Evolutionary conservation across 352 stramenopile genomes (phyloP).

Genomic region (Globisporangium ultimum): DNA sequence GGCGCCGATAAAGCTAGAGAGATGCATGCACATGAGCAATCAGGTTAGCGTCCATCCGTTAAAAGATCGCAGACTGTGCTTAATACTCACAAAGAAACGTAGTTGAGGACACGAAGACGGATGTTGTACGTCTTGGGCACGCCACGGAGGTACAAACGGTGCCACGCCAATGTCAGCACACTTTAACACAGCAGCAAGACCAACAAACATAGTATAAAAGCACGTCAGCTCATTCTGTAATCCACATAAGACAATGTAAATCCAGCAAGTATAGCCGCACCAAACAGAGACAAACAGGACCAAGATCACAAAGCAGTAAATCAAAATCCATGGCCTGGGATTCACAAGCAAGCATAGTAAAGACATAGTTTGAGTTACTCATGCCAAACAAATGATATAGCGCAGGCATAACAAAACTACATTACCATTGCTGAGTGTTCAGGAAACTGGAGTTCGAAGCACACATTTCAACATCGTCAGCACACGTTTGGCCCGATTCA

Average conservation of each 20-base stretch:
- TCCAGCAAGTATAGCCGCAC: constrained; percentile 21
- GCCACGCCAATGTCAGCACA: constrained; percentile 80
- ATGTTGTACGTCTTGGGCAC: constrained; percentile 90
- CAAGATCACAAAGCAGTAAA: constrained; percentile 83
- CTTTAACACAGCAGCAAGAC: constrained; percentile 16
- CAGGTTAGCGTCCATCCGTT: not conserved
- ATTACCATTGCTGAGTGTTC: constrained; percentile 76
- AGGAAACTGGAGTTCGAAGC: constrained; percentile 58
- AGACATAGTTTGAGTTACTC: not conserved
- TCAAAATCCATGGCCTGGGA: constrained; percentile 78
- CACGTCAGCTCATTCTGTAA: not conserved
- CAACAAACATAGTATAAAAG: not conserved
- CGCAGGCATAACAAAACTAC: not conserved
- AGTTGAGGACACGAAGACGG: constrained; percentile 85
- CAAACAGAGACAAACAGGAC: constrained; percentile 82
- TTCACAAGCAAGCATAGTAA: constrained; percentile 7
- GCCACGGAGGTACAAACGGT: constrained; percentile 76
- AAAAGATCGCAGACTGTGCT: not conserved
- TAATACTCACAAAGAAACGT: constrained; percentile 77
- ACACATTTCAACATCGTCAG: constrained; percentile 33
- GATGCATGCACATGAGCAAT: constrained; percentile 13
- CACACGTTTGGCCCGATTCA: constrained; percentile 42
- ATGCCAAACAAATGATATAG: not conserved
- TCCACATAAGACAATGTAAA: no score
- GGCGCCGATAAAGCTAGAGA: constrained; percentile 69